A percentile compares a stretch with the other conserved stretches of the same genome.
phyloP scores from a whole-genome alignment of 2,329 filamentous ascomycete species.

The Scedosporium boydii region DNA sequence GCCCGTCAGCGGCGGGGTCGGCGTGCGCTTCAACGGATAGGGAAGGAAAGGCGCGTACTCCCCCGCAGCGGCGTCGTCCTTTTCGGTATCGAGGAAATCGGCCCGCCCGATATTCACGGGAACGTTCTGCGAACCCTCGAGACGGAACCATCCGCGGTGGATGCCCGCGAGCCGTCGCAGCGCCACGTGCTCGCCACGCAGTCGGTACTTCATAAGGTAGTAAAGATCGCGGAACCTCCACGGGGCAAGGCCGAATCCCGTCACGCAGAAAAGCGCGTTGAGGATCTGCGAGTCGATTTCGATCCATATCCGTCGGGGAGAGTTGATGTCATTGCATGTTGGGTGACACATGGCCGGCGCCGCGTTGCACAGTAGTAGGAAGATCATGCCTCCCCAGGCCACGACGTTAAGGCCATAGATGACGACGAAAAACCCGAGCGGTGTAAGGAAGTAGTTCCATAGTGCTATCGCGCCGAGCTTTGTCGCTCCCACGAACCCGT shows the following conservation, averaged over 20 bases:
- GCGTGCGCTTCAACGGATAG: slow-evolving; percentile 51
- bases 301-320: slow-evolving; percentile 73
- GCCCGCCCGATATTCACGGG: slow-evolving; percentile 40
- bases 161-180: slow-evolving; percentile 64
- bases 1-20: slow-evolving; percentile 62
- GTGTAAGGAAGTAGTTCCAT: slow-evolving; percentile 65
- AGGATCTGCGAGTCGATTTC: slow-evolving; percentile 78
- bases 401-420: slow-evolving; percentile 76
- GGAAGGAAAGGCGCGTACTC: slow-evolving; percentile 34
- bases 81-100: not conserved
- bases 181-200: slow-evolving; percentile 40
- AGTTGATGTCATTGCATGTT: slow-evolving; percentile 62
- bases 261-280: slow-evolving; percentile 65
- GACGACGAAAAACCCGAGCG: slow-evolving; percentile 65
- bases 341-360: slow-evolving; percentile 64
- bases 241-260: slow-evolving; percentile 72
- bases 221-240: slow-evolving; percentile 79
- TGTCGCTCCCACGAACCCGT: slow-evolving; percentile 49
- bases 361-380: slow-evolving; percentile 70
- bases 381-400: slow-evolving; percentile 87
- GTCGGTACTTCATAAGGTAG: slow-evolving; percentile 57
- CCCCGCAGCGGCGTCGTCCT: slow-evolving; percentile 22
- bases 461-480: slow-evolving; percentile 50
- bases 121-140: slow-evolving; percentile 55
- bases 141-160: slow-evolving; percentile 66